phyloP scores from a whole-genome alignment of 306 rosid genomes.

The Prunus mira region DNA sequence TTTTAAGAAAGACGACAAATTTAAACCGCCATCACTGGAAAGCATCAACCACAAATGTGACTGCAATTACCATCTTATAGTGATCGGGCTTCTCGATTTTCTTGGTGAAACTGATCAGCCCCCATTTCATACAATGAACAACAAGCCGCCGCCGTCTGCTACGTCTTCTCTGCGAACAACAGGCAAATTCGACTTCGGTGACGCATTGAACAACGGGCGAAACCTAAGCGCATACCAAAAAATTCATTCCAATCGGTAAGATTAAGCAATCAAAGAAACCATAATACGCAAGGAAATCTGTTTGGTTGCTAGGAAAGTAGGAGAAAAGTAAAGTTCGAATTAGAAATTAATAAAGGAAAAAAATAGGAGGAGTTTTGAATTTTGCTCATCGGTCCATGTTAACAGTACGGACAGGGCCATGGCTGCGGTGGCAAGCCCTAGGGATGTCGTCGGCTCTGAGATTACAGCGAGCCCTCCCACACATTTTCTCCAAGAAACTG shows the following conservation, averaged over 20 bases:
- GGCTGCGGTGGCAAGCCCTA: slow-evolving; percentile 60
- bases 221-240: slow-evolving; percentile 37
- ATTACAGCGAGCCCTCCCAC: slow-evolving; percentile 20
- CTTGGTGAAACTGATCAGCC: slow-evolving; percentile 81
- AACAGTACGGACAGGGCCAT: slow-evolving; percentile 37
- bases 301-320: background rate
- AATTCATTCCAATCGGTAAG: background rate
- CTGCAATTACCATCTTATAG: slow-evolving; percentile 58
- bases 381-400: slow-evolving; percentile 50
- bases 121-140: slow-evolving; percentile 87
- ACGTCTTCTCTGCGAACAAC: slow-evolving; percentile 73
- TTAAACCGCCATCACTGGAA: too few relatives aligned
- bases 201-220: slow-evolving; percentile 66
- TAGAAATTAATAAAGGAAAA: background rate
- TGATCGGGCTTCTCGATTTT: slow-evolving; percentile 77
- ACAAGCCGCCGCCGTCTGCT: slow-evolving; percentile 46
- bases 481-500: background rate
- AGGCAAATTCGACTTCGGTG: slow-evolving; percentile 63
- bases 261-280: background rate
- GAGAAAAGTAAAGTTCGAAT: background rate
- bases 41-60: background rate
- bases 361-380: background rate
- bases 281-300: background rate
- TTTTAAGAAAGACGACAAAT: too few relatives aligned
- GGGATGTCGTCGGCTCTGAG: slow-evolving; percentile 61